Percentiles rank a stretch among this genome's conserved stretches.
Evolutionary conservation across 495 filamentous ascomycete species (phyloP).

Genomic region (Neurospora intermedia): DNA sequence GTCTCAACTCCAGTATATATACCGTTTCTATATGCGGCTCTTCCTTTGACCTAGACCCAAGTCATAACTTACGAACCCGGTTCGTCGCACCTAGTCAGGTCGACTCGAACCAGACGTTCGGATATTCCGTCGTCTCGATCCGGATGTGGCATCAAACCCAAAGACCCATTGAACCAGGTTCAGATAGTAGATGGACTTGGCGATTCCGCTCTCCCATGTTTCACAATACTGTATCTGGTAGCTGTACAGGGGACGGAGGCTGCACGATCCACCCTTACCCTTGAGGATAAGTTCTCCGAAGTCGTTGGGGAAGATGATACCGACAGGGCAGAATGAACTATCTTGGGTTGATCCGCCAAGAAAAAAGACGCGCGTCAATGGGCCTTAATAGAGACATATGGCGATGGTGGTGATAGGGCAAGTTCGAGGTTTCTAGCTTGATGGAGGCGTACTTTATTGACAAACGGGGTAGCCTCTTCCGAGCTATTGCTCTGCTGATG

Average conservation of each 20-base stretch:
- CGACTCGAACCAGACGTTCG: background rate
- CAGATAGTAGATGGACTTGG: background rate
- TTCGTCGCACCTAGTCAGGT: background rate
- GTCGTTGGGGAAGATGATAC: background rate
- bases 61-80: background rate
- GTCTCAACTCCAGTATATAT: background rate
- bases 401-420: background rate
- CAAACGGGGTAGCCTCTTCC: background rate
- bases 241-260: background rate
- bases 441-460: background rate
- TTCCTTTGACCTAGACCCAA: background rate
- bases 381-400: background rate
- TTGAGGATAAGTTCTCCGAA: background rate
- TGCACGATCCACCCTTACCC: background rate
- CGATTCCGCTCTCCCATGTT: background rate
- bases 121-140: background rate
- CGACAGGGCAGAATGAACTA: background rate
- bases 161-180: background rate
- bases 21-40: background rate
- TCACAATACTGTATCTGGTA: background rate
- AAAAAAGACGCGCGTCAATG: background rate
- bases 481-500: background rate
- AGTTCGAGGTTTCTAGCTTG: background rate
- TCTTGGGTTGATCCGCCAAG: background rate
- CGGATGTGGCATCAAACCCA: background rate